These are phyloP conservation scores for Amoebophrya sp. DNA, from an alignment of 169 alveolate species.

Conservation along the genomic window DNA sequence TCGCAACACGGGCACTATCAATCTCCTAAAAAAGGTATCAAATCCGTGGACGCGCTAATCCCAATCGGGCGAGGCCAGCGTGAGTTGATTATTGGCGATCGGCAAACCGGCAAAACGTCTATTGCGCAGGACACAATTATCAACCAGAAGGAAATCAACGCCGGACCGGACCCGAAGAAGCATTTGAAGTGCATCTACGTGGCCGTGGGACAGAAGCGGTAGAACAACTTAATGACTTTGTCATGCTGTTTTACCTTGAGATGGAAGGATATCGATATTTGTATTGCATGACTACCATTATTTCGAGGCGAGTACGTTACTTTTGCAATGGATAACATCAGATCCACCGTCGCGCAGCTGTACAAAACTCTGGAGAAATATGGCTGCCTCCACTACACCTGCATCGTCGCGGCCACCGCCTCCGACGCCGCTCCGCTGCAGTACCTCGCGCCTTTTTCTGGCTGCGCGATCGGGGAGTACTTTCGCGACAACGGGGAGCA, in stretches of 20 bases:
- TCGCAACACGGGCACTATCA: too few relatives aligned
- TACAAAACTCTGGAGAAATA: constrained; percentile 65
- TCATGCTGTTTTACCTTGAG: too few relatives aligned
- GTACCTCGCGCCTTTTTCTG: constrained; percentile 94
- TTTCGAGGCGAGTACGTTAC: too few relatives aligned
- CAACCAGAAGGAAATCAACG: constrained; percentile 78
- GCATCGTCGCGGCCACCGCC: constrained; percentile 97
- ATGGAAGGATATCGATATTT: too few relatives aligned
- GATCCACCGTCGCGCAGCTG: constrained; percentile 78
- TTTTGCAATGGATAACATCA: constrained; percentile 31
- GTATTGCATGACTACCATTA: too few relatives aligned
- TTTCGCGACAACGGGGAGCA: constrained; percentile 94
- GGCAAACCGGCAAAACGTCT: constrained; percentile 98
- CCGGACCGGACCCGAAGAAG: constrained; percentile 68
- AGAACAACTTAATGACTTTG: too few relatives aligned
- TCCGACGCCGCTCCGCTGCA: constrained; percentile 97
- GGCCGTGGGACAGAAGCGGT: constrained; percentile 78
- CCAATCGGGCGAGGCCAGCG: constrained; percentile 99
- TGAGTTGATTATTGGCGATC: constrained; percentile 96
- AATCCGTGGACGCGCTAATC: constrained; percentile 92
- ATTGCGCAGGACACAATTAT: constrained; percentile 90
- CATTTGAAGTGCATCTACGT: constrained; percentile 93
- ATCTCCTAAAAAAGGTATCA: constrained; percentile 77
- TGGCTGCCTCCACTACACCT: constrained; percentile 84
- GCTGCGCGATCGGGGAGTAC: constrained; percentile 98